Evolutionary conservation across 305 asterid species (phyloP), one percentile per base, ranked within the genome.

Genomic region (Solanum hybrid): DNA sequence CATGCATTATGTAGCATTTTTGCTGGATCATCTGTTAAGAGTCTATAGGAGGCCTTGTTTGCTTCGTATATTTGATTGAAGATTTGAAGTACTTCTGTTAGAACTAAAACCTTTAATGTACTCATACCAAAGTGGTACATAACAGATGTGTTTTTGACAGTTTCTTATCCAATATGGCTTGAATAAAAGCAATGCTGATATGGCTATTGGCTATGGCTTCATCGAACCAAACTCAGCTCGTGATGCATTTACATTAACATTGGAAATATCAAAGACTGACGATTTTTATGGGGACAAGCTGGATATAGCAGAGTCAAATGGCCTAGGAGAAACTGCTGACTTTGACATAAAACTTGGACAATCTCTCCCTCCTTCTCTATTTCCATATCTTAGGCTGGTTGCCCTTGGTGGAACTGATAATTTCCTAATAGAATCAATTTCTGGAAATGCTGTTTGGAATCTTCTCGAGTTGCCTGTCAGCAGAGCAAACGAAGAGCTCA

Each of bases 161-260:
- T 96, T 96, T 33, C 92, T 90, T 86, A 94, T 96, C 92, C 98
- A 97, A 88, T 97, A 97, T 90, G 97, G 94, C 94, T 78, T 96
- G 93, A 96, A 96, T 6, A 97, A 97, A 92, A 97, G 99, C 87
- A 96, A 95, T 91, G 99, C 99, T 26, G 99, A 97, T 90, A 93
- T 97, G 96, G 99, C 98, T 89, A 93, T 97, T 87, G 99, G 96
- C 92, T 97, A 97, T 65, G 99, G 99, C 80, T 97, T 97, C 93
- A 92, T 93, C 7, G 99, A 96, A 80, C 88, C 95, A 22, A 93
- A 79, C 14, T 88, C 96, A 76, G 93, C 75, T 12, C 98, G 99
- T 22, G 94, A 97, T 90, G 95, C 97, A 36, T 97, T 96, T 91
- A 96, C 99, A 26, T 86, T 97, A 90, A 97, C 99, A 22, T 92